Percentiles rank a stretch among this genome's conserved stretches.
These are phyloP conservation scores for Guillardia theta DNA, from an alignment of 78 protist genomes.

Conservation along the genomic window DNA sequence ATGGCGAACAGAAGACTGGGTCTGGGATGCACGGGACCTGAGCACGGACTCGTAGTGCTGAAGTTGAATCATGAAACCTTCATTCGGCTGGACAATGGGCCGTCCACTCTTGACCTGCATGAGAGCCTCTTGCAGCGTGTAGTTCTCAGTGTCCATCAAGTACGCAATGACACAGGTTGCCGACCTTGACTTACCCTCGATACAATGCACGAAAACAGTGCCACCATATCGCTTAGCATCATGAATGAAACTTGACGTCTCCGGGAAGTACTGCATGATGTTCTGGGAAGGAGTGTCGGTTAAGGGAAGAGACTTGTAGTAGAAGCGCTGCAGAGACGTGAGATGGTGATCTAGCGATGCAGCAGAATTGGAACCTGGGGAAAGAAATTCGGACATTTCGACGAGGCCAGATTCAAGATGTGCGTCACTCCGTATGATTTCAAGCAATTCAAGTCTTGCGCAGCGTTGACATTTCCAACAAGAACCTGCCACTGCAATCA, in stretches of 20 bases:
- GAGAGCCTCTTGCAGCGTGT: not conserved
- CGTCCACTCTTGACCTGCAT: not conserved
- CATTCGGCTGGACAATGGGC: not conserved
- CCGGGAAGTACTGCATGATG: not conserved
- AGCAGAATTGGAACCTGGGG: not conserved
- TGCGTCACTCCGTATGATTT: not conserved
- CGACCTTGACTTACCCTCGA: not conserved
- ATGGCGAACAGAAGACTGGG: not conserved
- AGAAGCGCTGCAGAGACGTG: not conserved
- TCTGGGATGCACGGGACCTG: not conserved
- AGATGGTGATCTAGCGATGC: not conserved
- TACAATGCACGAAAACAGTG: not conserved
- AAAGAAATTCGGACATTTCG: not conserved
- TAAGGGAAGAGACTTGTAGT: not conserved
- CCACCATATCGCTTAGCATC: not conserved
- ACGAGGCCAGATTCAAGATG: not conserved
- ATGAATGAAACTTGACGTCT: not conserved
- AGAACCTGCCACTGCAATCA: no score
- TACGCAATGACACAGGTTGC: not conserved
- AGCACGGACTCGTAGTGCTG: not conserved
- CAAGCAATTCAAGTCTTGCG: not conserved
- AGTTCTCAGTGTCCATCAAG: not conserved
- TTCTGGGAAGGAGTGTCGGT: constrained; percentile 2
- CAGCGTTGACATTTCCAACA: not conserved
- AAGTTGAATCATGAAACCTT: not conserved